A percentile compares a stretch with the other conserved stretches of the same genome.
phyloP scores from a whole-genome alignment of 805 yeast species.

The Candida wancherniae region DNA sequence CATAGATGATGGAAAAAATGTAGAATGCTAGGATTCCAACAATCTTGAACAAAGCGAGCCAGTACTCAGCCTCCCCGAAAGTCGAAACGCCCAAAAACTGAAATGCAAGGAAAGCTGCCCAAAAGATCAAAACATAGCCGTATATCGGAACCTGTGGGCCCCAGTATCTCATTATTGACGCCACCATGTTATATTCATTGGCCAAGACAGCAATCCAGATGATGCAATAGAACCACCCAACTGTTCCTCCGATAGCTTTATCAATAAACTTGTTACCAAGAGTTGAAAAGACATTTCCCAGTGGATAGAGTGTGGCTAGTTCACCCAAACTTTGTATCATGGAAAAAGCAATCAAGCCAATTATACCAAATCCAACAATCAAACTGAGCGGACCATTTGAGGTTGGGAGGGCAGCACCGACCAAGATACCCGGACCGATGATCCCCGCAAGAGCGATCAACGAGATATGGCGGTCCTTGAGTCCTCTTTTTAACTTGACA shows the following conservation, averaged over 20 bases:
- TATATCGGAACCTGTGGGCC: conserved; percentile 50
- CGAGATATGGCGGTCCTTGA: conserved; percentile 48
- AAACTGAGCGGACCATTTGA: conserved; percentile 49
- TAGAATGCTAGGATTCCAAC: conserved; percentile 46
- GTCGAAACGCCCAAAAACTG: conserved; percentile 49
- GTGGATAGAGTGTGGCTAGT: conserved; percentile 48
- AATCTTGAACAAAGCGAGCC: conserved; percentile 47
- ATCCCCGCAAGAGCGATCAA: conserved; percentile 53
- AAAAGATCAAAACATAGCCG: conserved; percentile 51
- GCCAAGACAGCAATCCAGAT: conserved; percentile 55
- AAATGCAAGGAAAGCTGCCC: conserved; percentile 46
- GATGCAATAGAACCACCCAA: conserved; percentile 50
- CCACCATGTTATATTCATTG: conserved; percentile 50
- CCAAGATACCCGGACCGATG: conserved; percentile 56
- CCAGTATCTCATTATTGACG: conserved; percentile 46
- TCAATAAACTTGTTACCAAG: conserved; percentile 49
- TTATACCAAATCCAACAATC: conserved; percentile 47
- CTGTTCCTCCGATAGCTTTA: conserved; percentile 53
- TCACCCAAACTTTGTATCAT: conserved; percentile 58
- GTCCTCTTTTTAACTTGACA: conserved; percentile 38
- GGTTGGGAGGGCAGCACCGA: conserved; percentile 51
- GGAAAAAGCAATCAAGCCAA: conserved; percentile 48
- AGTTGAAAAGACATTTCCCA: conserved; percentile 48
- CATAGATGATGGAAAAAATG: conserved; percentile 44
- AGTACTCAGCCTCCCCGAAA: conserved; percentile 55